These are phyloP conservation scores for Fusarium globosum DNA, from an alignment of 2,329 filamentous ascomycete genomes.

Conservation along the genomic window DNA sequence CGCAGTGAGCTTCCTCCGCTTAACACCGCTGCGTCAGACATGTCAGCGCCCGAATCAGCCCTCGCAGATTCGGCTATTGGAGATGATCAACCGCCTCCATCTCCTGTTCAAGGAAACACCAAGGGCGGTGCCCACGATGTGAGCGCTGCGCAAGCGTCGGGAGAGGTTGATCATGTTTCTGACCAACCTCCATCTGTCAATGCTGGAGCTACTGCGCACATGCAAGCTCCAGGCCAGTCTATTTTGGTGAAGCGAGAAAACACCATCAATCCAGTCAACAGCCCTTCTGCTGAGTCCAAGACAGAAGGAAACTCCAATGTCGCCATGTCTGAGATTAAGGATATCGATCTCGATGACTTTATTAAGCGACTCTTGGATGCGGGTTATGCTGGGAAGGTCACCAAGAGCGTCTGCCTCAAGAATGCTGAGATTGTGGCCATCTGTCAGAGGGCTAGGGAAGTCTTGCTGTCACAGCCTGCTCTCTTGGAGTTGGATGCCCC, in stretches of 20 bases:
- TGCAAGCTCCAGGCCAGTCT: slow-evolving; percentile 82
- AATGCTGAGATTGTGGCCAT: slow-evolving; percentile 97
- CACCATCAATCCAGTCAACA: slow-evolving; percentile 72
- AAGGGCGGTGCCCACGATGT: slow-evolving; percentile 81
- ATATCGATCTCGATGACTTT: slow-evolving; percentile 95
- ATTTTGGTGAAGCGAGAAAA: slow-evolving; percentile 88
- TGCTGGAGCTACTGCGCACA: slow-evolving; percentile 66
- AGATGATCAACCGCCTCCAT: slow-evolving; percentile 77
- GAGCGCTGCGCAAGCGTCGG: slow-evolving; percentile 81
- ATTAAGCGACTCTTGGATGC: slow-evolving; percentile 95
- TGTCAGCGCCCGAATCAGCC: slow-evolving; percentile 57
- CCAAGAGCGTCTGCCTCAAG: slow-evolving; percentile 96
- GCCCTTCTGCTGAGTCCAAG: slow-evolving; percentile 56
- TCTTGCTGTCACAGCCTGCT: slow-evolving; percentile 91
- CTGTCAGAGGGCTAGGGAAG: slow-evolving; percentile 87
- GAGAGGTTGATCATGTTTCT: slow-evolving; percentile 94
- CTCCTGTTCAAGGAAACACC: slow-evolving; percentile 81
- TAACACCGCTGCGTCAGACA: slow-evolving; percentile 56
- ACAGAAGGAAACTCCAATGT: slow-evolving; percentile 66
- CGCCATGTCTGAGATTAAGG: slow-evolving; percentile 90
- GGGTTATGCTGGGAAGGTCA: slow-evolving; percentile 95
- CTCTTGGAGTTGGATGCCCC: slow-evolving; percentile 91
- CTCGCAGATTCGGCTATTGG: slow-evolving; percentile 47
- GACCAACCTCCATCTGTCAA: slow-evolving; percentile 83
- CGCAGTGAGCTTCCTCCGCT: slow-evolving; percentile 58